Evolutionary conservation across 352 stramenopile species (phyloP), one percentile per base, ranked within the genome.

Genomic region (Phytopythium helicoides): DNA sequence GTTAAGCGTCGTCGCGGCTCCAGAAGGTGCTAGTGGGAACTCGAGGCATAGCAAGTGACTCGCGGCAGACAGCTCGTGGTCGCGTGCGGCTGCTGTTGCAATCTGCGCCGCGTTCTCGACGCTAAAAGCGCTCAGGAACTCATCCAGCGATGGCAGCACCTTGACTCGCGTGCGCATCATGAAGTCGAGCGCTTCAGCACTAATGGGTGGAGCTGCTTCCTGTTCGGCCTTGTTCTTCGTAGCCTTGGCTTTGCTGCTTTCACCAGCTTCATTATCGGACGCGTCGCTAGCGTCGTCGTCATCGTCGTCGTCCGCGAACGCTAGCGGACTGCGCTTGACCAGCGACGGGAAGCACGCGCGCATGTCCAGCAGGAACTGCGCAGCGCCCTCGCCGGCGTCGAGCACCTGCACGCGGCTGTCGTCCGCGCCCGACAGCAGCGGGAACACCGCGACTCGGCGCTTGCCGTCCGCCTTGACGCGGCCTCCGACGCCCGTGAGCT

Each of bases 311-410:
- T 40, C 41, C 3, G 62, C 38, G 15, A 45, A 50, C 8, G 63
- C 55, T 47, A 87, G 49, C 8, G 66, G 73, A 47, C 71, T 86
- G 25, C 71, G 66, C 22, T 73, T 70, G 57, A 89, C 73, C 15
- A 92, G 56, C 31, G 64, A 86, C 3, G 81, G 81, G 54, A 92
- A 92, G 45, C 78, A 89, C 16, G 64, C 63, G 45, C 68, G 64
- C 31, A 86, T 63, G 31, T 80, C 72, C 21, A 73, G 66, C 7
- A 81, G 52, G 21, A 92, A 78, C 5, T 72, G 61, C 23, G 71
- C 73, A 1, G 78, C 76, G 34, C 67, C 47, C 54, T 88, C 78
- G 22, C 81, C 81, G 18, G 82, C 64, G 42, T 88, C 78, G 18
- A 92, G 47, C 22, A 88, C 58, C 54, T 88, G 56, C 3, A 77